These are phyloP conservation scores for Argentina anserina DNA, from an alignment of 306 rosid genomes.

Conservation along the genomic window DNA sequence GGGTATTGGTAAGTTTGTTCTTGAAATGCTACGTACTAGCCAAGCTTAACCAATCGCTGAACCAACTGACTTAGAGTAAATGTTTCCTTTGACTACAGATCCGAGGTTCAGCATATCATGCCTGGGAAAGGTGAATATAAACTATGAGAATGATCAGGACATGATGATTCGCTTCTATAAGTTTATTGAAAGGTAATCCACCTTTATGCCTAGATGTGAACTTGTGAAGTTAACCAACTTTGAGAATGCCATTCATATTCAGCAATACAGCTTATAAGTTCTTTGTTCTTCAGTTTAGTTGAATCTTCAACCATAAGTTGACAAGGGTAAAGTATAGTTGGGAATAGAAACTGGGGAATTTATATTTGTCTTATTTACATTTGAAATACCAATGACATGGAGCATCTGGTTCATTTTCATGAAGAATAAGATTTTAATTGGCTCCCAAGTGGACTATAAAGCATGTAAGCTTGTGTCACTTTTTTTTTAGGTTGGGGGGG, in stretches of 20 bases:
- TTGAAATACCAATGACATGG: background rate
- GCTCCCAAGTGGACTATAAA: background rate
- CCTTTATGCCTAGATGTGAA: background rate
- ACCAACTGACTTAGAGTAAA: background rate
- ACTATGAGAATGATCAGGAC: constrained; percentile 68
- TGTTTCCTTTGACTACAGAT: constrained; percentile 39
- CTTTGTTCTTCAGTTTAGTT: background rate
- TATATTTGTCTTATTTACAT: background rate
- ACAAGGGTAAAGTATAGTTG: background rate
- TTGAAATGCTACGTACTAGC: background rate
- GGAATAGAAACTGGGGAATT: too few species aligned
- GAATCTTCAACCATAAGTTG: background rate
- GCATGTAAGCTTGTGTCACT: too few species aligned
- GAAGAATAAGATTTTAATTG: background rate
- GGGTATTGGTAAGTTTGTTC: constrained; percentile 63
- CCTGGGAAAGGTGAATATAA: constrained; percentile 62
- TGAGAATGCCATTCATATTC: background rate
- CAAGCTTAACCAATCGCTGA: background rate
- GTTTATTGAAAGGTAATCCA: constrained; percentile 55
- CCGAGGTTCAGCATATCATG: constrained; percentile 68
- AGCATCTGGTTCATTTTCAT: background rate
- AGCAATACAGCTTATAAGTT: background rate
- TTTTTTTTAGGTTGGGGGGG: background rate
- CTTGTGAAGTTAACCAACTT: background rate
- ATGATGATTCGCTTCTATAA: constrained; percentile 64